phyloP scores from a whole-genome alignment of 257 asterid genomes.

The Solanum pinnatisectum region DNA sequence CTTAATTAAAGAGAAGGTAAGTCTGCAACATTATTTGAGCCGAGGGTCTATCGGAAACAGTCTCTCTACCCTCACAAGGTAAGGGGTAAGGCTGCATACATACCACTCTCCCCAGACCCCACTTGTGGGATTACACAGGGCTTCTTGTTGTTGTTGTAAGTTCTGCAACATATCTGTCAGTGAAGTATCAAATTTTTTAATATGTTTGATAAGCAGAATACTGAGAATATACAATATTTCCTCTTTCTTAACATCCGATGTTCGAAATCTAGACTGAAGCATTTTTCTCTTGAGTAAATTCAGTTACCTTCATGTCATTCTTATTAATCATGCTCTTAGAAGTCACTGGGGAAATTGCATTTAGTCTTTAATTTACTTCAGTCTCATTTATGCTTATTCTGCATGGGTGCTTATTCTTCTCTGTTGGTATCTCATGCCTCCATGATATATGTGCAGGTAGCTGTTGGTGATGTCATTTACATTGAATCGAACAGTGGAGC shows the following conservation, averaged over 20 bases:
- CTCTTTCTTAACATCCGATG: neutral
- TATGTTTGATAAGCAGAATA: neutral
- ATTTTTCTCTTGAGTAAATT: neutral
- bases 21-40: neutral
- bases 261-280: neutral
- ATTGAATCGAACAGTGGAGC: constrained; percentile 95
- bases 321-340: neutral
- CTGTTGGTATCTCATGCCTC: neutral
- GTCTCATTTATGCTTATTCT: neutral
- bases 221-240: neutral
- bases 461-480: constrained; percentile 96
- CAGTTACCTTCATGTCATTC: neutral
- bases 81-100: neutral
- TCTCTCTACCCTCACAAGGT: neutral
- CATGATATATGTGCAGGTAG: constrained; percentile 52
- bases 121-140: neutral
- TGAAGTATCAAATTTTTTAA: neutral
- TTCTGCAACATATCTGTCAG: neutral
- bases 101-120: neutral
- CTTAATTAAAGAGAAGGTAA: constrained; percentile 80
- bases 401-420: neutral
- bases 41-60: neutral
- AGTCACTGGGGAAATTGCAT: neutral
- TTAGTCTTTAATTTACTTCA: neutral
- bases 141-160: constrained; percentile 8